These are phyloP conservation scores for Physaria fendleri DNA, from an alignment of 345 rosid species.

Conservation along the genomic window DNA sequence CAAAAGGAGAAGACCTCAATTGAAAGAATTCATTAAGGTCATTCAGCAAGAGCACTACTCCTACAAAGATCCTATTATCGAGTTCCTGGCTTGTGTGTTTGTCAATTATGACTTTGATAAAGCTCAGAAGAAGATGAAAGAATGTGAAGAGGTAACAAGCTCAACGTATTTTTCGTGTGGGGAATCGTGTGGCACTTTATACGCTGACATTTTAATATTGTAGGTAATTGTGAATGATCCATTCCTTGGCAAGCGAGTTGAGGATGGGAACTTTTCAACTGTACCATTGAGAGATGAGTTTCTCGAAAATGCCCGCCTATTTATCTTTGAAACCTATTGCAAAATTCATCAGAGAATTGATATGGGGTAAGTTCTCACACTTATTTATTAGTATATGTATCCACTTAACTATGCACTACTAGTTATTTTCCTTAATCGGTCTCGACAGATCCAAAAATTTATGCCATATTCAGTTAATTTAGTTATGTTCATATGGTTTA, in stretches of 20 bases:
- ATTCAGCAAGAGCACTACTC: slow-evolving; percentile 89
- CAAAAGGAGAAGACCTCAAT: slow-evolving; percentile 89
- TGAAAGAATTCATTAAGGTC: slow-evolving; percentile 90
- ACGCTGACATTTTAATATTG: slow-evolving; percentile 4
- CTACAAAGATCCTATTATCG: slow-evolving; percentile 91
- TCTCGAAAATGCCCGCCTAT: slow-evolving; percentile 94
- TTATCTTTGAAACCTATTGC: slow-evolving; percentile 94
- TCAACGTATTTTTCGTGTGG: background rate
- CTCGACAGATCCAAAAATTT: background rate
- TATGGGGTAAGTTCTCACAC: slow-evolving; percentile 51
- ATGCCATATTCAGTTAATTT: background rate
- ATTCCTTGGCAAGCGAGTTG: slow-evolving; percentile 89
- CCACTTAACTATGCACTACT: too few species aligned
- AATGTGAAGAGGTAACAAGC: slow-evolving; percentile 82
- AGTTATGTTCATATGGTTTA: background rate
- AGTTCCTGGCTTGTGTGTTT: slow-evolving; percentile 87
- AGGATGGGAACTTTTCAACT: slow-evolving; percentile 72
- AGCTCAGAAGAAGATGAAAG: slow-evolving; percentile 95
- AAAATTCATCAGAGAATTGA: slow-evolving; percentile 93
- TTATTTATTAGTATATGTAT: background rate
- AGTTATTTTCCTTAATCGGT: background rate
- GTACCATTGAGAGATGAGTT: slow-evolving; percentile 90
- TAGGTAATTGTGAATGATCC: slow-evolving; percentile 95
- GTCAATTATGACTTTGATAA: slow-evolving; percentile 95
- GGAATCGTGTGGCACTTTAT: background rate